phyloP scores from a whole-genome alignment of 2,329 filamentous ascomycete genomes.

The Aspergillus jensenii region DNA sequence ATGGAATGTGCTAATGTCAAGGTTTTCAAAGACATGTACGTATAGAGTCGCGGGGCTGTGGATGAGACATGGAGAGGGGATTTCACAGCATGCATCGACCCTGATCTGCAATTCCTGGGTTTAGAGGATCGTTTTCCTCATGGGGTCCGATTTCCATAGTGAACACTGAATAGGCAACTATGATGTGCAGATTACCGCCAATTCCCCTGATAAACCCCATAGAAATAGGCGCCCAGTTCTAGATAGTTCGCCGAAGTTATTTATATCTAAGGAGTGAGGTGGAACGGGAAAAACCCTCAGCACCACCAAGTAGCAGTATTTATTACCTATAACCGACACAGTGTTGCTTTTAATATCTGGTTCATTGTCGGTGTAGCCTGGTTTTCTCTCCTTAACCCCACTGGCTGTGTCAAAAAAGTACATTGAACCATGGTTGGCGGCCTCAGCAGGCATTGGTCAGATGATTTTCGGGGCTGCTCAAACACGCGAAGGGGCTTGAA shows the following conservation, averaged over 20 bases:
- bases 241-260: neutral
- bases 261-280: neutral
- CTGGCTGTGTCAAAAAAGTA: slow-evolving; percentile 17
- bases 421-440: slow-evolving; percentile 16
- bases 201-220: neutral
- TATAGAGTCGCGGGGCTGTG: too few relatives aligned
- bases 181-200: neutral
- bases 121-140: too few relatives aligned
- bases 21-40: too few relatives aligned
- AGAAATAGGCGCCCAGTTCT: neutral
- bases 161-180: too few relatives aligned
- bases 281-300: neutral
- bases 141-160: too few relatives aligned
- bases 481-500: neutral
- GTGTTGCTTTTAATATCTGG: neutral
- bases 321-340: neutral
- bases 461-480: neutral
- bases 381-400: slow-evolving; percentile 18
- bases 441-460: slow-evolving; percentile 3
- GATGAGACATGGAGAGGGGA: too few relatives aligned
- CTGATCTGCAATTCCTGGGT: too few relatives aligned
- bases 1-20: too few relatives aligned
- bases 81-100: too few relatives aligned
- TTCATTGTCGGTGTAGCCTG: neutral
- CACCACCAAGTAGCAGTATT: neutral